A percentile compares a stretch with the other conserved stretches of the same genome.
phyloP scores from a whole-genome alignment of 805 yeast species.

The Hanseniaspora lachancei region DNA sequence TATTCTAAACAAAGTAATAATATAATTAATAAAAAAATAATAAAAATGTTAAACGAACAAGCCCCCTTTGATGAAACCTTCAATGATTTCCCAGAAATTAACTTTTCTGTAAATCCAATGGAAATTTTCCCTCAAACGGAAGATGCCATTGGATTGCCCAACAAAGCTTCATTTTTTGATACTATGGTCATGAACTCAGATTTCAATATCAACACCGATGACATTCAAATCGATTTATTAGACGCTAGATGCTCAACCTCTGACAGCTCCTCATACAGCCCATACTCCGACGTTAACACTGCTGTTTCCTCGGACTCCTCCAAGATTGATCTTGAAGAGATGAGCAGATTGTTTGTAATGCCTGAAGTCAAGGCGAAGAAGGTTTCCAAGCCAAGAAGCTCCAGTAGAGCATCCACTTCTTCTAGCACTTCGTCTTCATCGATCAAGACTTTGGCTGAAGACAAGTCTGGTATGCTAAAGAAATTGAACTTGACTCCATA shows the following conservation, averaged over 20 bases:
- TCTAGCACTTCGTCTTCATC: conserved; percentile 8
- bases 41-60: conserved; percentile 3
- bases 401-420: conserved; percentile 12
- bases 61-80: not conserved
- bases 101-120: not conserved
- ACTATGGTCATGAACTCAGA: not conserved
- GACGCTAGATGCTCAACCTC: not conserved
- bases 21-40: not conserved
- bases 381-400: conserved; percentile 3
- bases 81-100: not conserved
- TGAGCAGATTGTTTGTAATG: conserved; percentile 13
- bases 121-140: not conserved
- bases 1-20: not conserved
- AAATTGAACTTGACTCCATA: conserved; percentile 64
- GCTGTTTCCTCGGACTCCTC: not conserved
- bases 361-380: not conserved
- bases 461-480: conserved; percentile 31
- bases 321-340: conserved; percentile 16
- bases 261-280: not conserved
- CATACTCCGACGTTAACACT: not conserved
- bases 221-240: not conserved
- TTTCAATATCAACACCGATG: not conserved
- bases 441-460: conserved; percentile 21
- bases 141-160: not conserved
- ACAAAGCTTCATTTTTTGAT: not conserved